A percentile compares a stretch with the other conserved stretches of the same genome.
These are phyloP conservation scores for Wallacemonas rigidus DNA, from an alignment of 208 protist genomes.

Conservation along the genomic window DNA sequence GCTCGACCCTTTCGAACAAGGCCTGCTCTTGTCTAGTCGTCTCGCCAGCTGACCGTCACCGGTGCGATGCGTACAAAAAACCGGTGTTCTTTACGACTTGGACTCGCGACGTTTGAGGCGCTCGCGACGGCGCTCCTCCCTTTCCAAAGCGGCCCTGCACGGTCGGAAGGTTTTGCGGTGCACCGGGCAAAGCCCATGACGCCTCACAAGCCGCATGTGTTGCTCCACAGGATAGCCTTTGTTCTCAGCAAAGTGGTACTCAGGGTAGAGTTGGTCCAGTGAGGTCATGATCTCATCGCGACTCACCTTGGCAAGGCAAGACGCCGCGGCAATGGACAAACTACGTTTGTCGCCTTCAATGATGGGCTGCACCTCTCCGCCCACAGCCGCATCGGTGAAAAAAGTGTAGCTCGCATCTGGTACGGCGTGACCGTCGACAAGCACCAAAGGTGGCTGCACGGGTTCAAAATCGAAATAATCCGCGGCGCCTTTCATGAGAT, in stretches of 20 bases:
- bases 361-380: constrained; percentile 77
- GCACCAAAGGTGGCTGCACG: constrained; percentile 81
- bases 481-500: constrained; percentile 58
- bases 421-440: constrained; percentile 85
- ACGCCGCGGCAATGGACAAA: constrained; percentile 85
- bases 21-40: too few species aligned
- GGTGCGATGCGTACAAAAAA: too few species aligned
- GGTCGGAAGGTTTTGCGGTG: constrained; percentile 85
- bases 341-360: constrained; percentile 89
- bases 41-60: too few species aligned
- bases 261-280: constrained; percentile 72
- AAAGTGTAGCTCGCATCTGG: constrained; percentile 62
- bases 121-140: constrained; percentile 32
- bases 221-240: constrained; percentile 89
- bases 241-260: constrained; percentile 80
- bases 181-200: constrained; percentile 71
- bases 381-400: constrained; percentile 63
- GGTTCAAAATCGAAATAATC: constrained; percentile 81
- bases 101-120: constrained; percentile 7
- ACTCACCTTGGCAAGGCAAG: constrained; percentile 87
- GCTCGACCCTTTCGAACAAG: not conserved
- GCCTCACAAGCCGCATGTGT: constrained; percentile 77
- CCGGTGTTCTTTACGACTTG: not conserved
- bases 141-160: constrained; percentile 57
- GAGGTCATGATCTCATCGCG: constrained; percentile 90